Evolutionary conservation across 306 rosid genomes (phyloP).

Genomic region (Echinosophora koreensis): DNA sequence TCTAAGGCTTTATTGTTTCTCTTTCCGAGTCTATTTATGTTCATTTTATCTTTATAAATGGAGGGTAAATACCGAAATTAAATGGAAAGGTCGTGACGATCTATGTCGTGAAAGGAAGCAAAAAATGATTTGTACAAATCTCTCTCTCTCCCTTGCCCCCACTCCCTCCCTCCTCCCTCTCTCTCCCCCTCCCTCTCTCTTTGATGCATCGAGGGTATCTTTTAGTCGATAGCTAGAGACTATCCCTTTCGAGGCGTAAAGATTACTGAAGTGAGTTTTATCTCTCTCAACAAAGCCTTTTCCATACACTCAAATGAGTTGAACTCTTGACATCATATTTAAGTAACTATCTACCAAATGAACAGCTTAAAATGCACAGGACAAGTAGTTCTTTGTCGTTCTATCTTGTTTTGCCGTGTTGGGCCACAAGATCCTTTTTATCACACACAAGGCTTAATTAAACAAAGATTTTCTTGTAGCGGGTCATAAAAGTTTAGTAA

Average conservation of each 20-base stretch:
- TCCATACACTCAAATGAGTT: too few species aligned
- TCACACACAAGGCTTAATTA: neutral
- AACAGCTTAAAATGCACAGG: conserved; percentile 36
- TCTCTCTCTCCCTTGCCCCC: too few species aligned
- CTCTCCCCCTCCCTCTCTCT: too few species aligned
- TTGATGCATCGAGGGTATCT: too few species aligned
- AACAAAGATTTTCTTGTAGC: neutral
- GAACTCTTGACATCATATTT: too few species aligned
- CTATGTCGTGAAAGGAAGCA: neutral
- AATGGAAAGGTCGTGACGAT: neutral
- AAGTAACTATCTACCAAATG: conserved; percentile 26
- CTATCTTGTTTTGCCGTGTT: neutral
- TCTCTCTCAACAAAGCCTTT: too few species aligned
- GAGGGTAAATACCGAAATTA: too few species aligned
- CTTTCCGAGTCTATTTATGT: neutral
- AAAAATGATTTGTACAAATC: neutral
- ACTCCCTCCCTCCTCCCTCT: too few species aligned
- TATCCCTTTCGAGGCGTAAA: too few species aligned
- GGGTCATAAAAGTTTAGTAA: neutral
- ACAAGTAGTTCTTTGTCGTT: conserved; percentile 20
- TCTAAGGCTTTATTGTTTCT: neutral
- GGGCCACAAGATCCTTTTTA: neutral
- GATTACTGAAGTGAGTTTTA: too few species aligned
- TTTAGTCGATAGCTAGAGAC: too few species aligned
- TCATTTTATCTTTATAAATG: neutral